phyloP scores from a whole-genome alignment of 1,284 basidiomycete genomes.

The Somion occarium region DNA sequence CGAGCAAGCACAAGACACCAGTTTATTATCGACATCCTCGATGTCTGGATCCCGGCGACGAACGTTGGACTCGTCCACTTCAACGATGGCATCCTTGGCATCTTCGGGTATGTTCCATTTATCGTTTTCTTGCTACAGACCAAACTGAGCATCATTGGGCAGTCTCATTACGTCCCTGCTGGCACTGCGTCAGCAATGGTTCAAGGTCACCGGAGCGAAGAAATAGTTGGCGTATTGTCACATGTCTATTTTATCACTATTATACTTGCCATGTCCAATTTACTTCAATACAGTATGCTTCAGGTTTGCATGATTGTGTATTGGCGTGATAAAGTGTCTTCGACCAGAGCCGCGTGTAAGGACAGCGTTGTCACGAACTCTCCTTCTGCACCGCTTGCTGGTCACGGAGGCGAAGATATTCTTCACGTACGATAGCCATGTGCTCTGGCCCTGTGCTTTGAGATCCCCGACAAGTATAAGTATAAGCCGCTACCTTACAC shows the following conservation, averaged over 20 bases:
- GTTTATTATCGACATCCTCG: constrained; percentile 77
- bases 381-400: constrained; percentile 16
- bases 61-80: constrained; percentile 75
- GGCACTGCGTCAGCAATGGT: constrained; percentile 52
- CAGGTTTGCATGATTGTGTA: neutral
- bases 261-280: neutral
- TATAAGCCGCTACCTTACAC: no score
- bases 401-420: constrained; percentile 68
- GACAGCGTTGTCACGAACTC: constrained; percentile 13
- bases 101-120: constrained; percentile 73
- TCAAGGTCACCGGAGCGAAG: constrained; percentile 40
- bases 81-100: constrained; percentile 84
- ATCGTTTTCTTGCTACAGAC: no score
- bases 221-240: constrained; percentile 23
- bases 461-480: constrained; percentile 11
- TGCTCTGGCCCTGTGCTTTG: constrained; percentile 65
- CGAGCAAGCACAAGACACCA: constrained; percentile 67
- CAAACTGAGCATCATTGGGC: constrained; percentile 1
- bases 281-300: no score
- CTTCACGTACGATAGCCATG: constrained; percentile 66
- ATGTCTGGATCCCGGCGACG: constrained; percentile 88
- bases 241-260: neutral
- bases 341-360: neutral
- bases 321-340: no score
- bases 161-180: constrained; percentile 57